Conservation (phyloP, 192 early-diverging fungal genomes). For the Physocladia obscura region DNA sequence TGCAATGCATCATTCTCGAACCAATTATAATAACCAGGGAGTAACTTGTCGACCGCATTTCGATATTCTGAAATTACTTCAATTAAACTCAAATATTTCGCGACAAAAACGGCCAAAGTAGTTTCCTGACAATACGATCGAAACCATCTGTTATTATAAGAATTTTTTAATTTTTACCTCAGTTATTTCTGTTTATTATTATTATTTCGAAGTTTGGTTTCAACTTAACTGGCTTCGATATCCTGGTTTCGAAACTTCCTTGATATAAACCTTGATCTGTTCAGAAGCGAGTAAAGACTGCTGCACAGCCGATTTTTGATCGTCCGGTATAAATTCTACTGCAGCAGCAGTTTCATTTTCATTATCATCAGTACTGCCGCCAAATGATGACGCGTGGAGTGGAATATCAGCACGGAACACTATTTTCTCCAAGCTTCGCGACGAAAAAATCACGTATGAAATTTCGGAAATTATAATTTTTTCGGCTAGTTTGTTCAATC, state of each 20-base stretch:
- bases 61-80: constrained; percentile 11
- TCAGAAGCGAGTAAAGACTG: not conserved
- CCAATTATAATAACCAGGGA: constrained; percentile 12
- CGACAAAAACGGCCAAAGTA: not conserved
- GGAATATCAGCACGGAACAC: constrained; percentile 19
- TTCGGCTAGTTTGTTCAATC: not conserved
- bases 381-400: not conserved
- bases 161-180: no score
- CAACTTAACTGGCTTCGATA: not conserved
- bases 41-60: constrained; percentile 6
- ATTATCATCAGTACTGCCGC: not conserved
- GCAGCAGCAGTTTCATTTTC: not conserved
- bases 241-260: constrained; percentile 7
- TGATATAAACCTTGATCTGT: not conserved
- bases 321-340: constrained; percentile 3
- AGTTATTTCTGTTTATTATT: no score
- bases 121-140: constrained; percentile 14
- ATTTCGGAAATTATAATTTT: not conserved
- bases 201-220: no score
- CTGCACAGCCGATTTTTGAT: not conserved
- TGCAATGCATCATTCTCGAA: constrained; percentile 8
- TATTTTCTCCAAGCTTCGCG: not conserved
- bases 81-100: not conserved
- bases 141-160: not conserved
- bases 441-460: constrained; percentile 17